Percentiles rank a stretch among this genome's conserved stretches.
These are phyloP conservation scores for Symbiotaphrina buchneri DNA, from an alignment of 495 filamentous ascomycete species.

Conservation along the genomic window DNA sequence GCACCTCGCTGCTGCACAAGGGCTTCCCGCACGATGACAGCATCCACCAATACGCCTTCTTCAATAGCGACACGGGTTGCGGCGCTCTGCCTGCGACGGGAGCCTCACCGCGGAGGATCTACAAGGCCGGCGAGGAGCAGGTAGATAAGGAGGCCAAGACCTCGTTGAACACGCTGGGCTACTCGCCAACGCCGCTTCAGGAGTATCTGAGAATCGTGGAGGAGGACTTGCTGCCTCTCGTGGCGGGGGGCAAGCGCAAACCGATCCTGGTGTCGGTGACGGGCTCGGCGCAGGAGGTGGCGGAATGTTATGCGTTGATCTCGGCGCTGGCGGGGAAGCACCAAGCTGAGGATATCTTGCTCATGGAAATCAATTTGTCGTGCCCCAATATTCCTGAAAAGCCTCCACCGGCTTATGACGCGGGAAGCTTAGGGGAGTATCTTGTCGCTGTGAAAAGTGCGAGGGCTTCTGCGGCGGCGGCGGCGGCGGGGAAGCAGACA, in stretches of 20 bases:
- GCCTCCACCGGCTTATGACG: conserved; percentile 28
- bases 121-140: conserved; percentile 1
- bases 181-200: conserved; percentile 15
- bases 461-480: conserved; percentile 11
- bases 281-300: conserved; percentile 25
- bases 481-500: conserved; percentile 2
- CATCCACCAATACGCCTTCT: conserved; percentile 20
- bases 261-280: conserved; percentile 51
- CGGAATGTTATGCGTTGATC: conserved; percentile 17
- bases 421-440: background rate
- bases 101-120: background rate
- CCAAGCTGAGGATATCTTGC: conserved; percentile 8
- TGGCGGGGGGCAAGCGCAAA: conserved; percentile 13
- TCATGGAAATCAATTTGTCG: conserved; percentile 47
- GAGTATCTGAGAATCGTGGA: no score
- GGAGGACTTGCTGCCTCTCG: background rate
- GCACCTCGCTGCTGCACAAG: conserved; percentile 32
- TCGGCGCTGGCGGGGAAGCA: conserved; percentile 4
- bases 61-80: conserved; percentile 10
- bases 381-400: conserved; percentile 47
- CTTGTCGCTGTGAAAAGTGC: background rate
- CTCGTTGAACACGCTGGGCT: conserved; percentile 19
- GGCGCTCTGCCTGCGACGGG: background rate
- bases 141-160: conserved; percentile 4
- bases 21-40: conserved; percentile 33